These are phyloP conservation scores for Trebouxia sp. DNA, from an alignment of 139 green algal genomes.

Conservation along the genomic window DNA sequence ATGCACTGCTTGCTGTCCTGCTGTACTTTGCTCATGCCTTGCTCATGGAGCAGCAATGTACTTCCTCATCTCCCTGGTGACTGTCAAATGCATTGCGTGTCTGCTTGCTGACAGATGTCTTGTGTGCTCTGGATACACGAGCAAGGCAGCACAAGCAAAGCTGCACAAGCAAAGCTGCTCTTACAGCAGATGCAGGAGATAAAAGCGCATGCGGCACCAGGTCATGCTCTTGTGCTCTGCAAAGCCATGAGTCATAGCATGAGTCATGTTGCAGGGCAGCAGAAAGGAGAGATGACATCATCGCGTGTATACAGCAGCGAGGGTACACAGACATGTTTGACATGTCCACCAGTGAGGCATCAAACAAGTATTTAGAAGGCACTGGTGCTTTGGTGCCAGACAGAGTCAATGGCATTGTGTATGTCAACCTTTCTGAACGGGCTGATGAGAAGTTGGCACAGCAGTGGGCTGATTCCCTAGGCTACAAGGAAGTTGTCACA, in stretches of 20 bases:
- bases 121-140: too few relatives aligned
- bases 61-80: too few relatives aligned
- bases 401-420: constrained; percentile 85
- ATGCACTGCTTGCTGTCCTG: neutral
- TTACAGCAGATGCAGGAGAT: too few relatives aligned
- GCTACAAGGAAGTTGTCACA: constrained; percentile 65
- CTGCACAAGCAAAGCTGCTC: too few relatives aligned
- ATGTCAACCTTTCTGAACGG: constrained; percentile 85
- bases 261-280: constrained; percentile 26
- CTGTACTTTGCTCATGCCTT: neutral
- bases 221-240: too few relatives aligned
- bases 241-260: too few relatives aligned
- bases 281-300: constrained; percentile 80
- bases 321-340: constrained; percentile 72
- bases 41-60: too few relatives aligned
- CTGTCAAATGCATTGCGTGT: too few relatives aligned
- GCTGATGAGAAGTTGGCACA: constrained; percentile 57
- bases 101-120: too few relatives aligned
- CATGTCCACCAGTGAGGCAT: constrained; percentile 59
- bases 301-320: constrained; percentile 53
- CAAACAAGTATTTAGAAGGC: constrained; percentile 78
- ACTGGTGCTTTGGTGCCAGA: constrained; percentile 92
- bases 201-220: too few relatives aligned
- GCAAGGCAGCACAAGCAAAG: too few relatives aligned
- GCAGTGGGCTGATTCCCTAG: constrained; percentile 55